phyloP scores from a whole-genome alignment of 768 basidiomycete genomes.

The Pholiota conissans region DNA sequence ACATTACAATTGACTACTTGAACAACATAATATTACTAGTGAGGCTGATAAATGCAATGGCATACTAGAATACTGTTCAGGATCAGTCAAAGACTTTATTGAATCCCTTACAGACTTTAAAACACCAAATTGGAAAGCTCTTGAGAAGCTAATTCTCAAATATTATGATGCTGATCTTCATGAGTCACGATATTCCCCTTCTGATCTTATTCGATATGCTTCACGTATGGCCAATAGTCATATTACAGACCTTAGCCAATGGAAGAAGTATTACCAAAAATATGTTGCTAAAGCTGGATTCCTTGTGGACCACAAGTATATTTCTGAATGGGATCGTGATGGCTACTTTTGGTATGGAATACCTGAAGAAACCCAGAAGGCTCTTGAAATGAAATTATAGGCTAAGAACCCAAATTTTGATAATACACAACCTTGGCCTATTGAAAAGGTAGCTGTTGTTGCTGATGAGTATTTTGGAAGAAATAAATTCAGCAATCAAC shows the following conservation, averaged over 20 bases:
- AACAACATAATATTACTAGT: not conserved
- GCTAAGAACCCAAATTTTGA: not conserved
- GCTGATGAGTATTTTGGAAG: not conserved
- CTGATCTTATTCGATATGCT: no score
- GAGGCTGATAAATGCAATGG: not conserved
- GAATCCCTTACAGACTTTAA: no score
- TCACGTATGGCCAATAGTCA: no score
- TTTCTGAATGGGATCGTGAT: not conserved
- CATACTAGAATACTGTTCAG: no score
- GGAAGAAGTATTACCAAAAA: not conserved
- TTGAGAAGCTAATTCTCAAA: no score
- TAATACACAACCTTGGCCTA: not conserved
- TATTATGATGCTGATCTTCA: no score
- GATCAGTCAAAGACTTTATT: no score
- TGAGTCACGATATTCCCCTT: not conserved
- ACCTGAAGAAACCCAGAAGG: not conserved
- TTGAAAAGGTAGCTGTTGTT: not conserved
- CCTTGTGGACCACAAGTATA: no score
- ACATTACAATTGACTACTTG: not conserved
- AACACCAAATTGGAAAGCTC: no score
- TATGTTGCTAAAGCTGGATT: not conserved
- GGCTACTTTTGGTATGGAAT: slow-evolving; percentile 9
- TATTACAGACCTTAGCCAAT: not conserved
- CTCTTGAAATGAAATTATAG: not conserved
- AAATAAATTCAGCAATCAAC: no score